These are phyloP conservation scores for Boletus rubescentipes DNA, from an alignment of 768 basidiomycete genomes.

Conservation along the genomic window DNA sequence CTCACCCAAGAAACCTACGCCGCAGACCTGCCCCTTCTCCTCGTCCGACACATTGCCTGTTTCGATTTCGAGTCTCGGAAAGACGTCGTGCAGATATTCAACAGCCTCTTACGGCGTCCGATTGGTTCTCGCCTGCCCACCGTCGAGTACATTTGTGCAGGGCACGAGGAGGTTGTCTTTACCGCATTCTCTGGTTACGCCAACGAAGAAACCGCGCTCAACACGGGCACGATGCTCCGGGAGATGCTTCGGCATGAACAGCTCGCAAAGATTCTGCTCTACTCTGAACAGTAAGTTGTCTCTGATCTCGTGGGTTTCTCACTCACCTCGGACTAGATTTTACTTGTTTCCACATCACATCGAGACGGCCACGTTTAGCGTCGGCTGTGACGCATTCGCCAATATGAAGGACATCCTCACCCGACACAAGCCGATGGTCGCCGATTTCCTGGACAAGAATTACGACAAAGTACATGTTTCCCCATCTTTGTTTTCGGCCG, in stretches of 20 bases:
- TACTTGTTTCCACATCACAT: slow-evolving; percentile 97
- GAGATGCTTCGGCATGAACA: slow-evolving; percentile 96
- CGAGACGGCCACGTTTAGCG: slow-evolving; percentile 96
- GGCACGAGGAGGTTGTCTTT: slow-evolving; percentile 75
- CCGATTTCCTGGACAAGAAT: slow-evolving; percentile 93
- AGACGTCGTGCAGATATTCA: slow-evolving; percentile 85
- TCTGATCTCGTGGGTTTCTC: background rate
- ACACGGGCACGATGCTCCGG: slow-evolving; percentile 96
- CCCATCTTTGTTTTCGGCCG: background rate
- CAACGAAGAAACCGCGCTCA: slow-evolving; percentile 94
- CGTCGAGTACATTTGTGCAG: slow-evolving; percentile 85
- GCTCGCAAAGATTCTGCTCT: slow-evolving; percentile 82
- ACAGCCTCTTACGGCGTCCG: slow-evolving; percentile 84
- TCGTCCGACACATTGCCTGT: slow-evolving; percentile 80
- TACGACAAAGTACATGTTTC: slow-evolving; percentile 78
- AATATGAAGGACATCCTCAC: slow-evolving; percentile 98
- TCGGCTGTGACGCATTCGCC: slow-evolving; percentile 96
- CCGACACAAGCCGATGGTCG: slow-evolving; percentile 97
- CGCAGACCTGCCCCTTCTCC: slow-evolving; percentile 78
- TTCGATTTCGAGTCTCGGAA: slow-evolving; percentile 95
- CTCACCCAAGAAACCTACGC: slow-evolving; percentile 95
- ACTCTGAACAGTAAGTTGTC: slow-evolving; percentile 87
- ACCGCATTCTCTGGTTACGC: slow-evolving; percentile 88
- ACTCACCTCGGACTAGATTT: slow-evolving; percentile 55
- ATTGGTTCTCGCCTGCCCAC: slow-evolving; percentile 96